A percentile compares a stretch with the other conserved stretches of the same genome.
These are phyloP conservation scores for Knoxia roxburghii DNA, from an alignment of 257 asterid genomes.

Conservation along the genomic window DNA sequence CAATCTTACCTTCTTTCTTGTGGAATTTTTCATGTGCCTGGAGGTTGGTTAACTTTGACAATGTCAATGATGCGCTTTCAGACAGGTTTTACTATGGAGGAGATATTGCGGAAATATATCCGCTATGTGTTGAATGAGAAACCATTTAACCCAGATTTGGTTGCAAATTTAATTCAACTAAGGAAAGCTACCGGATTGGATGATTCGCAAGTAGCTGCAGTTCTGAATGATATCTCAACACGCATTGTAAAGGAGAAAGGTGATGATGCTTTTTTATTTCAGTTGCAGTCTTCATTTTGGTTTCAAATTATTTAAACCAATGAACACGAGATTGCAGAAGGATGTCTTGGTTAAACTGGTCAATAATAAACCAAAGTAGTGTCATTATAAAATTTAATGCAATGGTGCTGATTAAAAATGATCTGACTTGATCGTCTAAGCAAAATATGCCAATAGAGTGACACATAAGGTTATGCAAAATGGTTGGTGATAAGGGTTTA, in stretches of 20 bases:
- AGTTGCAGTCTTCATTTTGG: not conserved
- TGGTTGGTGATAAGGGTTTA: not conserved
- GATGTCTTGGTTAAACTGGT: not conserved
- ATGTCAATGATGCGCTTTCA: conserved; percentile 33
- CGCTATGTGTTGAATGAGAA: conserved; percentile 90
- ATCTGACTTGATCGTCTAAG: not conserved
- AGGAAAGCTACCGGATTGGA: conserved; percentile 64
- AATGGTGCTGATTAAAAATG: not conserved
- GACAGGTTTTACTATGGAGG: conserved; percentile 87
- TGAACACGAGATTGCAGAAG: not conserved
- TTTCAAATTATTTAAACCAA: not conserved
- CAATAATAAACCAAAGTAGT: not conserved
- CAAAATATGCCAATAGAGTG: not conserved
- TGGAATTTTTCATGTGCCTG: not conserved
- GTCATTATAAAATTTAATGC: not conserved
- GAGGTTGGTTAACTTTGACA: conserved; percentile 22
- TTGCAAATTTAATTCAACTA: conserved; percentile 74
- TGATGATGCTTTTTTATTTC: conserved; percentile 18
- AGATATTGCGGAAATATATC: conserved; percentile 76
- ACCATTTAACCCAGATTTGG: conserved; percentile 75
- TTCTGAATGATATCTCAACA: conserved; percentile 79
- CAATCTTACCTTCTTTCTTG: not conserved
- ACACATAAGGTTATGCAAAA: not conserved
- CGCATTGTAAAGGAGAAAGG: conserved; percentile 91
- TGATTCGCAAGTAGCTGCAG: conserved; percentile 72